These are phyloP conservation scores for Backusella sp. DNA, from an alignment of 192 early-diverging fungal genomes.

Conservation along the genomic window DNA sequence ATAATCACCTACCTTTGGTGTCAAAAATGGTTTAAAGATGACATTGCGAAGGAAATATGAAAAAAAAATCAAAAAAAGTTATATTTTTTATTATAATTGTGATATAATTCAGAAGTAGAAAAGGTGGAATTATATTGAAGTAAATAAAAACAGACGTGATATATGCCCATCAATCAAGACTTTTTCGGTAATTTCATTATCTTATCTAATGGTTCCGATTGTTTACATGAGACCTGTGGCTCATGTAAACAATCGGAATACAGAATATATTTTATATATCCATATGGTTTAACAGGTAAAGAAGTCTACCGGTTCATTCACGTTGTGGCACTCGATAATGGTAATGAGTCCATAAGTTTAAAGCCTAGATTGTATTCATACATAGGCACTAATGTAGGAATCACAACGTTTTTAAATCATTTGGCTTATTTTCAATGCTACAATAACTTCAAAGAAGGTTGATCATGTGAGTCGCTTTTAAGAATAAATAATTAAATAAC, in stretches of 20 bases:
- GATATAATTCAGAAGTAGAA: background rate
- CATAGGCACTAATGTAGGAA: background rate
- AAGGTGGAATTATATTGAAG: background rate
- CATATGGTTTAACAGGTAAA: background rate
- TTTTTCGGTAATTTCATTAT: constrained; percentile 7
- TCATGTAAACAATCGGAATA: background rate
- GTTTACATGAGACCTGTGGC: background rate
- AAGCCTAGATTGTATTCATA: background rate
- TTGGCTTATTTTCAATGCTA: background rate
- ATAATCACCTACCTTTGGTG: background rate
- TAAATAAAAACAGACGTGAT: background rate
- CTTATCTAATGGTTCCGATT: background rate
- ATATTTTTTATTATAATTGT: background rate
- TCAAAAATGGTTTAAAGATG: background rate
- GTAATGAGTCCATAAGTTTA: background rate
- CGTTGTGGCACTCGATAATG: background rate
- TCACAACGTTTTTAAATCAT: background rate
- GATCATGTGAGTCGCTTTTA: background rate
- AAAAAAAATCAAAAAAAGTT: background rate
- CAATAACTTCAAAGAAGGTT: background rate
- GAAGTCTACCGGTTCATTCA: background rate
- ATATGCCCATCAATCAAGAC: background rate
- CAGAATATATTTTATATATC: background rate
- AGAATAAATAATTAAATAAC: background rate
- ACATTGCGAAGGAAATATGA: background rate